Evolutionary conservation across 1,284 basidiomycete genomes (phyloP), one percentile per base, ranked within the genome.

Genomic region (Mycena citricolor): DNA sequence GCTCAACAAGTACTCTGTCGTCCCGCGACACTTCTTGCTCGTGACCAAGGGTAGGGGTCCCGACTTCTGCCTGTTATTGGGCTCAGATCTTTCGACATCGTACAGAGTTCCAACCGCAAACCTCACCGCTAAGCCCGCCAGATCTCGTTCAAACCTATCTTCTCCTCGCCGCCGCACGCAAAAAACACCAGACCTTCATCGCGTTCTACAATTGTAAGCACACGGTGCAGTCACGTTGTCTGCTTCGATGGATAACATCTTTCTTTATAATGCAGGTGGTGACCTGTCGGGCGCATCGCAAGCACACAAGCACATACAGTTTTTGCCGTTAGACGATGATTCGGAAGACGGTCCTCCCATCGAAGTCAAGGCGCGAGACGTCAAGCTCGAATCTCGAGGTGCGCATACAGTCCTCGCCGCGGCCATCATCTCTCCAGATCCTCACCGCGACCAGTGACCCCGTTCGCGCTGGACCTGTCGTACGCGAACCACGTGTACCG

Each of bases 1-100:
- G 89, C 64, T 92, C 55, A 92, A 91, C 66, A 91, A 90, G 60
- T 94, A 79, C 61, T 83, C 88, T n/a, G 77, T 94, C 8, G 75
- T 90, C 13, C 83, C 83, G 0, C 71, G 82, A 37, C 91, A 95
- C 61, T 90, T 94, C 58, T 69, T 94, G 16, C 63, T 94, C 39
- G 79, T 87, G 32, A 86, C 86, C 13, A 89, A 87, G 76, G 83
- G 88, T 86, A 37, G 25, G 62, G 32, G 30, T 49, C 39, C 33
- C 12, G 19, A 39, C 20, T 14, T 34, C 20, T 29, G 10, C 26
- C 34, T 17, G 8, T 12, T 3, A 12, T 12, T 2, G 8, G 31
- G 8, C 29, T 19, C 16, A 20, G 19, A 34, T 11, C 22, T 22
- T 29, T 23, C 4, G 39, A 45, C 29, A 38, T 13, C 21, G 14